Percentiles rank a stretch among this genome's conserved stretches.
Evolutionary conservation across 1,284 basidiomycete species (phyloP).

Genomic region (Naganishia sp.): DNA sequence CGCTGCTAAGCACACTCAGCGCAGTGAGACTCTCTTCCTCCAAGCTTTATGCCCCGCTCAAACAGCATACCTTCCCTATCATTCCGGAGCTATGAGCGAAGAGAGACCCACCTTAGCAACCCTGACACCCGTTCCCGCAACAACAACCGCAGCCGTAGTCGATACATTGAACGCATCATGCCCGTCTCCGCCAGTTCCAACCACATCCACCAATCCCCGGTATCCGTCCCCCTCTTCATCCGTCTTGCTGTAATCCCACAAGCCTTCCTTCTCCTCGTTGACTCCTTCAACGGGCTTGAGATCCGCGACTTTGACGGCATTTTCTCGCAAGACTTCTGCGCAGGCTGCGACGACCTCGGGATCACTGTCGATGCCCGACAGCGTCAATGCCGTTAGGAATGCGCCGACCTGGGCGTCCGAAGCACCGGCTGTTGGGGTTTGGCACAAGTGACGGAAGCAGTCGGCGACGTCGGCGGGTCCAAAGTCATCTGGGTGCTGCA

Average conservation of each 20-base stretch:
- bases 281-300: not conserved
- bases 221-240: constrained; percentile 52
- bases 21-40: too few species aligned
- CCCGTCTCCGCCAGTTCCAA: constrained; percentile 90
- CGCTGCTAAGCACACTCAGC: too few species aligned
- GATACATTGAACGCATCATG: constrained; percentile 98
- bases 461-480: constrained; percentile 67
- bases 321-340: constrained; percentile 68
- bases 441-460: constrained; percentile 73
- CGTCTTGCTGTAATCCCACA: constrained; percentile 52
- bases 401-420: constrained; percentile 69
- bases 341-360: constrained; percentile 75
- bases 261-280: constrained; percentile 35
- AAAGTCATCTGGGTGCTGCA: constrained; percentile 75
- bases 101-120: constrained; percentile 76
- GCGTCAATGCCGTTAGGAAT: constrained; percentile 77
- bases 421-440: constrained; percentile 59
- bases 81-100: too few species aligned
- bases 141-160: constrained; percentile 90
- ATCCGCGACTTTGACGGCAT: constrained; percentile 62
- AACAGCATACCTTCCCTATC: too few species aligned
- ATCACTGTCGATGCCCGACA: constrained; percentile 71
- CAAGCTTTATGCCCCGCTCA: not conserved
- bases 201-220: constrained; percentile 59
- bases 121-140: constrained; percentile 87